Base-by-base conservation (phyloP, 2,329 filamentous ascomycete species). In the Neofusicoccum ribis region DNA sequence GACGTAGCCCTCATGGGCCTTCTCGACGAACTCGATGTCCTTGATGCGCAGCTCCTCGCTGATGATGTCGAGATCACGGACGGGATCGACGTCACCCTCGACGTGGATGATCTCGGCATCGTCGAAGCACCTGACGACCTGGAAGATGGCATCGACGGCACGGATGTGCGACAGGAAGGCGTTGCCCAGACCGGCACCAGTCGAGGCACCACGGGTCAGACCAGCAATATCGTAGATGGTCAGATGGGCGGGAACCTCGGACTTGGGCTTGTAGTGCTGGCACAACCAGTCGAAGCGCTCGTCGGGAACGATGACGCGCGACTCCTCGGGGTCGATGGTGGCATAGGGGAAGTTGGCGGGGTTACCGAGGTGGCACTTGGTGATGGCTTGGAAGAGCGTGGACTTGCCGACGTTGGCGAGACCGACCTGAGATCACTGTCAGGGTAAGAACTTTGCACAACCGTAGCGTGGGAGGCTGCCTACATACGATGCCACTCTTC, bases 51-150 rank as follows among this genome's bases (percentile, higher is more conserved):
- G 84, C 83, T 99, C 95, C 77, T 98, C 93, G 78, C 89, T 92
- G 81, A 99, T 98, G 79, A 99, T 99, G 75, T 92, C 91, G 71
- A 99, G 81, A 84, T 99, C 95, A 76, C 95, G 90, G 67, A 91
- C 87, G 39, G 95, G 96, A 82, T 99, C 91, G 73, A 99, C 96
- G 74, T 99, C 95, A 78, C 95, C 96, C 85, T 99, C 96, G 70
- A 99, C 93, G 86, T 99, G 95, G 73, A 97, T 98, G 74, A 99
- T 99, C 82, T 99, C 95, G 67, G 94, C 95, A 84, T 99, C 95
- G 77, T 99, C 96, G 82, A 99, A 97, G 83, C 91, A 96, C 73
- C 93, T 89, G 43, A 97, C 93, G 50, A 97, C 93, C 81, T 97
- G 92, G 85, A 97, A 97, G 81, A 97, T 96, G 80, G 93, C 93